Percentiles rank a stretch among this genome's conserved stretches.
Evolutionary conservation across 257 asterid genomes (phyloP).

Genomic region (Ajuga chamaepitys): DNA sequence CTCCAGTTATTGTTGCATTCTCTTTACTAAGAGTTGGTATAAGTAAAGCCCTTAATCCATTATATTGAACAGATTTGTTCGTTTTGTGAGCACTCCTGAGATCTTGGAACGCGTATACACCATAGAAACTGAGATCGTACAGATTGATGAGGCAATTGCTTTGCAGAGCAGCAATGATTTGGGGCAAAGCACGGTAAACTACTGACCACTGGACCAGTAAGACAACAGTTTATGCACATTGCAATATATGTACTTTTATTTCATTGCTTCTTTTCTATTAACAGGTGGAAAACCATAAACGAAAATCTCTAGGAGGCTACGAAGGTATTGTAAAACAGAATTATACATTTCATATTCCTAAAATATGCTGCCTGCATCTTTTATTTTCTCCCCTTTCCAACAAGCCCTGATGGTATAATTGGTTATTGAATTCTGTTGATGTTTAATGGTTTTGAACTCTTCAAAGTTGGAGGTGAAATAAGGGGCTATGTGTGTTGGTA

Average conservation of each 20-base stretch:
- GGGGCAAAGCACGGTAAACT: slow-evolving; percentile 48
- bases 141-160: slow-evolving; percentile 77
- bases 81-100: slow-evolving; percentile 98
- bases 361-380: not conserved
- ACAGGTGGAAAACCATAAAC: slow-evolving; percentile 55
- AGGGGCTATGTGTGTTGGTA: not conserved
- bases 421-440: not conserved
- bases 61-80: slow-evolving; percentile 72
- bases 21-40: not conserved
- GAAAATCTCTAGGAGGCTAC: slow-evolving; percentile 36
- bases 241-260: not conserved
- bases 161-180: slow-evolving; percentile 53
- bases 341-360: not conserved
- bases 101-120: slow-evolving; percentile 86
- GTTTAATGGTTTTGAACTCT: not conserved
- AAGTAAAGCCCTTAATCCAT: slow-evolving; percentile 13
- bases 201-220: slow-evolving; percentile 6
- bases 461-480: not conserved
- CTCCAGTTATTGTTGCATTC: not conserved
- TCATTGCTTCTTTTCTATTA: slow-evolving; percentile 4
- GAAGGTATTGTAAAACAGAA: slow-evolving; percentile 46
- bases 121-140: slow-evolving; percentile 83
- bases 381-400: not conserved
- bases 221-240: slow-evolving; percentile 9
- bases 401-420: not conserved